Percentiles rank a stretch among this genome's conserved stretches.
Conservation (phyloP, 345 rosid genomes). For the Murraya koenigii region DNA sequence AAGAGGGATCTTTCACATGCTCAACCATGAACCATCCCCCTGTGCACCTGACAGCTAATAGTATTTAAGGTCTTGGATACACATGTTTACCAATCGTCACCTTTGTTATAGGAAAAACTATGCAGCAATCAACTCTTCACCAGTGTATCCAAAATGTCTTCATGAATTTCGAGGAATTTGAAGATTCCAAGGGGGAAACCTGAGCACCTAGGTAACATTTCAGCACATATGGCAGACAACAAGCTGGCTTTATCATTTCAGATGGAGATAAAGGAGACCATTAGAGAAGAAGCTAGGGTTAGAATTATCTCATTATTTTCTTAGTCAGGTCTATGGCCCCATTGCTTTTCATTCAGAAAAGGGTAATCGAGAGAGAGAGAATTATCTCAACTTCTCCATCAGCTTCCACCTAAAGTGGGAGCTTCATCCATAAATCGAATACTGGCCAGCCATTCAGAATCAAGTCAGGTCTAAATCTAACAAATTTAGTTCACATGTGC, state of each 20-base stretch:
- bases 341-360: too few relatives aligned
- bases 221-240: neutral
- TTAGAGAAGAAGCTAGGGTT: neutral
- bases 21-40: neutral
- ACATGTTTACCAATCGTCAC: neutral
- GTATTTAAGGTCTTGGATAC: neutral
- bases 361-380: too few relatives aligned
- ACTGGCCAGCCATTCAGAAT: neutral
- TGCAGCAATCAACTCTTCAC: neutral
- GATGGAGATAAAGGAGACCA: neutral
- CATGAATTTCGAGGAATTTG: neutral
- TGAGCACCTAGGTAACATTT: neutral
- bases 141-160: neutral
- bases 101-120: neutral
- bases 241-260: neutral
- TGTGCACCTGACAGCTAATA: neutral
- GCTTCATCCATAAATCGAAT: neutral
- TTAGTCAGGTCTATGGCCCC: too few relatives aligned
- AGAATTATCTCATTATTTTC: neutral
- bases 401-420: too few relatives aligned
- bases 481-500: neutral
- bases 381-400: too few relatives aligned
- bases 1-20: neutral
- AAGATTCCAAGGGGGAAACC: neutral
- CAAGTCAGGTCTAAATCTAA: neutral